A percentile compares a stretch with the other conserved stretches of the same genome.
phyloP scores from a whole-genome alignment of 305 asterid species.

The Petunia hybrid region DNA sequence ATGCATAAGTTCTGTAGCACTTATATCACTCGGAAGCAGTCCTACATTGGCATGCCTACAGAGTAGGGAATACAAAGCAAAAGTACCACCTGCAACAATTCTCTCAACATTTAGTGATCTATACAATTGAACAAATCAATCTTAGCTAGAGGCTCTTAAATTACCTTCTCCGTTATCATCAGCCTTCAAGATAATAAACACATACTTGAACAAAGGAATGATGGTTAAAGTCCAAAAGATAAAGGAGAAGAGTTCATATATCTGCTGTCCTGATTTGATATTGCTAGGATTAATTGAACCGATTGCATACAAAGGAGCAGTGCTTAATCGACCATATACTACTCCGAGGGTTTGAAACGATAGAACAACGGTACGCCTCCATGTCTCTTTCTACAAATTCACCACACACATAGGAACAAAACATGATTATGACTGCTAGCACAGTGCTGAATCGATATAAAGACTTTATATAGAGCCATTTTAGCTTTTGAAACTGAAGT shows the following conservation, averaged over 20 bases:
- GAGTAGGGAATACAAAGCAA: conserved; percentile 81
- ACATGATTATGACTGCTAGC: not conserved
- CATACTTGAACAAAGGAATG: conserved; percentile 83
- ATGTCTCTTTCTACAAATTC: conserved; percentile 71
- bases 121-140: not conserved
- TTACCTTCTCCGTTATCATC: conserved; percentile 94
- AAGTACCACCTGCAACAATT: conserved; percentile 83
- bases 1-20: conserved; percentile 55
- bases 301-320: conserved; percentile 84
- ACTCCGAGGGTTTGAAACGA: conserved; percentile 96
- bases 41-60: conserved; percentile 90
- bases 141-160: conserved; percentile 14
- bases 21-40: conserved; percentile 67
- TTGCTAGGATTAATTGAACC: conserved; percentile 68
- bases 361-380: conserved; percentile 69
- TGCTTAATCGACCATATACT: conserved; percentile 86
- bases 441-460: not conserved
- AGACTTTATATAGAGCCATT: not conserved
- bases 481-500: conserved; percentile 7
- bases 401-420: not conserved
- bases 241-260: conserved; percentile 81
- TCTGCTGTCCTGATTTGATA: conserved; percentile 60
- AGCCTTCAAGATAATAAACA: conserved; percentile 71
- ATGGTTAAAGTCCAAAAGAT: conserved; percentile 84
- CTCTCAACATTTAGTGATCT: conserved; percentile 19